Evolutionary conservation across 495 filamentous ascomycete genomes (phyloP).

Genomic region (Aspergillus indologenus): DNA sequence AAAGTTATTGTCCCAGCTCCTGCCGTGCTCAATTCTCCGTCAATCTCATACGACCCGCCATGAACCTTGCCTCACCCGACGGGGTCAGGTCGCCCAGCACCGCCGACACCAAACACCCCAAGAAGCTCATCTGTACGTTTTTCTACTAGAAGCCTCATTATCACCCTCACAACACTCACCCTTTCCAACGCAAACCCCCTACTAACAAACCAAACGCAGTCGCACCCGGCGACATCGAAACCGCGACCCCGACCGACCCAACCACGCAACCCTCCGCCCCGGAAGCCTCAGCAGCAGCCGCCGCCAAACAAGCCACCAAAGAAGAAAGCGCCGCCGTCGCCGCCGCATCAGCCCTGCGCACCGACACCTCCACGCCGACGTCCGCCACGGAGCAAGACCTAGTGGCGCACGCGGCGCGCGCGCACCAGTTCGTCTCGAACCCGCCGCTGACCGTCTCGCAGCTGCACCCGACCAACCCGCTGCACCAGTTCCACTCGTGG

Average conservation of each 20-base stretch:
- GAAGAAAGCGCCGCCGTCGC: conserved; percentile 19
- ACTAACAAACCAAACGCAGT: conserved; percentile 32
- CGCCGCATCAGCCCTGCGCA: no score
- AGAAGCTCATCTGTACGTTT: conserved; percentile 47
- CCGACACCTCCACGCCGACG: conserved; percentile 36
- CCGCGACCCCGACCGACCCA: conserved; percentile 13
- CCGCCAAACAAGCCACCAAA: conserved; percentile 36
- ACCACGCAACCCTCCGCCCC: conserved; percentile 32
- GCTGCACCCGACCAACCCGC: conserved; percentile 49
- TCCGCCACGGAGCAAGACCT: conserved; percentile 36
- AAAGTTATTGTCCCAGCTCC: not conserved
- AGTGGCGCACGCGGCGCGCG: conserved; percentile 40
- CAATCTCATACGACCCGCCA: not conserved
- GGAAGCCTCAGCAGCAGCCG: no score
- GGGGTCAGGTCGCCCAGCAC: conserved; percentile 1
- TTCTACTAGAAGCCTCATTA: not conserved
- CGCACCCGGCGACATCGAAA: conserved; percentile 43
- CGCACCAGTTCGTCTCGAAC: conserved; percentile 48
- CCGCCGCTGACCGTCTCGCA: conserved; percentile 43
- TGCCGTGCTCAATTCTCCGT: not conserved
- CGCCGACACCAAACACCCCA: conserved; percentile 27
- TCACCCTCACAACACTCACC: not conserved
- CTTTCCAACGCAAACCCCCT: not conserved
- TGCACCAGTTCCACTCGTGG: conserved; percentile 85
- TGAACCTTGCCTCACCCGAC: not conserved